Base-by-base conservation (phyloP, 441 rosid species). In the Breynia disticha region DNA sequence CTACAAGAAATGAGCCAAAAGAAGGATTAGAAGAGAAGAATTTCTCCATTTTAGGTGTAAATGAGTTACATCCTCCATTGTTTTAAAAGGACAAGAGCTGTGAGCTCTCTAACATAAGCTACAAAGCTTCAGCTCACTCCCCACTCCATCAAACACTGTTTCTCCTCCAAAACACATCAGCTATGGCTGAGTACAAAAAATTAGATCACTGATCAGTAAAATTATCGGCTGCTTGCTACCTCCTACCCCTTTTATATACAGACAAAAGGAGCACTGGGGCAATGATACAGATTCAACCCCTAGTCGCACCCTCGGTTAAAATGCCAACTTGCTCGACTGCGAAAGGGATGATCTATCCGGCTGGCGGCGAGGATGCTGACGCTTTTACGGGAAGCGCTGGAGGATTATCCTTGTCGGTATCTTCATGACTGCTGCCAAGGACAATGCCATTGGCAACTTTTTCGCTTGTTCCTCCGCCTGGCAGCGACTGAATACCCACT, bases 231-330 rank as follows among this genome's bases (percentile, higher is more conserved):
- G 17, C 50, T 53, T 48, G 56, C 45, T 22, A 48, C 56, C 58
- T 55, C 59, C 64, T 53, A 54, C 43, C 65, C 59, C 67, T 56
- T n/a, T 62, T 75, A 73, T 77, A 73, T 73, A 75, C 77, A 75
- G 56, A 50, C 57, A 61, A 54, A 67, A 49, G 56, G 54, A 53
- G 68, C 55, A 50, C 62, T 37, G 46, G 52, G 56, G 43, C 28
- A 12, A 48, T 46, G 67, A 67, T 46, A 46, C 50, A 55, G 39
- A 41, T 54, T 52, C 39, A 55, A 24, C 43, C 48, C 44, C 35
- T n/a, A n/a, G 15, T 49, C 46, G 42, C 15, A 32, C 20, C 19
- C 41, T 14, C 37, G 20, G 47, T 41, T 50, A 57, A 50, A 50
- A 50, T n/a, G 52, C 47, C 55, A 21, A 68, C 16, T 55, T 17